These are phyloP conservation scores for Chenopodium album DNA, from an alignment of 148 eudicot species.

Conservation along the genomic window DNA sequence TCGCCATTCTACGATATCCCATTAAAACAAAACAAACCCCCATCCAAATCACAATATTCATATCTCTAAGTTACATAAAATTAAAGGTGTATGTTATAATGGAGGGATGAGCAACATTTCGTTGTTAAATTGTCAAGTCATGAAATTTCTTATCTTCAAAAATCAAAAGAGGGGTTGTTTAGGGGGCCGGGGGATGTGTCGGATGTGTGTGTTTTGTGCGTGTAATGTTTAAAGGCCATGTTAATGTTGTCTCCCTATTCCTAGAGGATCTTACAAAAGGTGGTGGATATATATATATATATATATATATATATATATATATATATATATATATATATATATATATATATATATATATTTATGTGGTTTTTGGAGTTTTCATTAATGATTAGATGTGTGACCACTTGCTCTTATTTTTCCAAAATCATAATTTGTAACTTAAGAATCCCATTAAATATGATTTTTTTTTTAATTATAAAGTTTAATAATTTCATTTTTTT, in stretches of 20 bases:
- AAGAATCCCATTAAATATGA: not conserved
- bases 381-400: conserved; percentile 24
- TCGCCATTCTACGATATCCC: too few species aligned
- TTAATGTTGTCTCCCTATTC: conserved; percentile 28
- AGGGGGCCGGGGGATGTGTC: conserved; percentile 24
- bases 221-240: conserved; percentile 27
- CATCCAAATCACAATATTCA: too few species aligned
- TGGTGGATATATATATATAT: not conserved
- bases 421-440: not conserved
- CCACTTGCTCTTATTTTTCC: not conserved
- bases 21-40: too few species aligned
- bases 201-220: conserved; percentile 19
- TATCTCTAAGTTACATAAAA: too few species aligned
- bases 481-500: too few species aligned
- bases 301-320: too few species aligned
- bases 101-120: not conserved
- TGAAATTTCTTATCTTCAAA: conserved; percentile 5
- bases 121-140: conserved; percentile 25
- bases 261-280: not conserved
- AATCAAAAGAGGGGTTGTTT: conserved; percentile 2
- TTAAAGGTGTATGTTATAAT: too few species aligned
- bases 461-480: too few species aligned
- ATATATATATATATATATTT: too few species aligned
- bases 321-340: too few species aligned
- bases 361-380: conserved; percentile 18